Evolutionary conservation across 495 filamentous ascomycete species (phyloP).

Genomic region (Podospora anserina): DNA sequence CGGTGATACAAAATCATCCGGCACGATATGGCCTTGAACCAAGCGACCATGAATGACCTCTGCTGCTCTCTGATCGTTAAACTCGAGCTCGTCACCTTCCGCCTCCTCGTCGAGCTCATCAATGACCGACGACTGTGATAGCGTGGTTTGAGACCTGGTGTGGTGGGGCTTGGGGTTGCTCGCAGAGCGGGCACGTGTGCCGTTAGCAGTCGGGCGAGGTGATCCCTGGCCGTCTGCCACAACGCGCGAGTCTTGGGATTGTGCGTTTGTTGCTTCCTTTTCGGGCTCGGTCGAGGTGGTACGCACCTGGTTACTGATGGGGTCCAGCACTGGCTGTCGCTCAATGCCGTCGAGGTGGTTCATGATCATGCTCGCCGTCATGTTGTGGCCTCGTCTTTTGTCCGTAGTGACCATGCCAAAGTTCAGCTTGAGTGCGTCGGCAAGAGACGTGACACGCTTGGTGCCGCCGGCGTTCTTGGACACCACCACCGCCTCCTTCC

Average conservation of each 20-base stretch:
- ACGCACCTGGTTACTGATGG: slow-evolving; percentile 31
- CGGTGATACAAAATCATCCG: slow-evolving; percentile 85
- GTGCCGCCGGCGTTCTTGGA: slow-evolving; percentile 98
- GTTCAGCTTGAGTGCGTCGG: slow-evolving; percentile 93
- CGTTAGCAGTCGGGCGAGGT: slow-evolving; percentile 34
- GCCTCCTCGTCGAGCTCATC: slow-evolving; percentile 47
- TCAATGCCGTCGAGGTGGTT: slow-evolving; percentile 48
- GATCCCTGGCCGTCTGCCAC: slow-evolving; percentile 40
- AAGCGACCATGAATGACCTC: slow-evolving; percentile 91
- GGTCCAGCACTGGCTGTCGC: slow-evolving; percentile 33
- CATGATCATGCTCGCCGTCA: slow-evolving; percentile 68
- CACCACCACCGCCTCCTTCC: slow-evolving; percentile 90
- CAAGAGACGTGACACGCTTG: slow-evolving; percentile 93
- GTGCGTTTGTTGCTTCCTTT: slow-evolving; percentile 25
- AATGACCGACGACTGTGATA: slow-evolving; percentile 40
- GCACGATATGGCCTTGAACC: slow-evolving; percentile 93
- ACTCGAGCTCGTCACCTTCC: slow-evolving; percentile 56
- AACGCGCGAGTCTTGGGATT: slow-evolving; percentile 23
- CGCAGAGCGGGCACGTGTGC: slow-evolving; percentile 29
- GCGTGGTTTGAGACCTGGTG: slow-evolving; percentile 32
- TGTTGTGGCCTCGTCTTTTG: slow-evolving; percentile 62
- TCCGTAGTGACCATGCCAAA: slow-evolving; percentile 97
- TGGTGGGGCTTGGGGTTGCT: slow-evolving; percentile 19
- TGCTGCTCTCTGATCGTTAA: slow-evolving; percentile 78
- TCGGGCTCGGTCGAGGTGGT: slow-evolving; percentile 30